phyloP scores from a whole-genome alignment of 441 rosid species.

The Euphorbia schlechtendalii region DNA sequence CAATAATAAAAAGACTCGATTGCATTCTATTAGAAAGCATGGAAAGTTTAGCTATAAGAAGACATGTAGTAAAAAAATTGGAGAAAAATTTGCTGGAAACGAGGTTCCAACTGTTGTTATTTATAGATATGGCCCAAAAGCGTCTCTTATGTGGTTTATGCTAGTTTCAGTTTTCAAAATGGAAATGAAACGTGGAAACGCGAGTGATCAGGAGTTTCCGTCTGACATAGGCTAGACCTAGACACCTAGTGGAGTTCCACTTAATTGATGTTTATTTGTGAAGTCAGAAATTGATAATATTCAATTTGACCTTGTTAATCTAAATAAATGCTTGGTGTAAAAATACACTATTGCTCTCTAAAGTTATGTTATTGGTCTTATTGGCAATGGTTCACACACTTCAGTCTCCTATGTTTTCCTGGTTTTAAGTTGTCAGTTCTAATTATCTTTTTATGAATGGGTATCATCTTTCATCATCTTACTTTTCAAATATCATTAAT shows the following conservation, averaged over 20 bases:
- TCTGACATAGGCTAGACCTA: too few species aligned
- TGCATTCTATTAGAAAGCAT: too few species aligned
- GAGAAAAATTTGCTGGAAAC: too few species aligned
- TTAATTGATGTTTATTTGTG: constrained; percentile 1
- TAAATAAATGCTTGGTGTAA: constrained; percentile 1
- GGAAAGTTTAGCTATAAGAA: too few species aligned
- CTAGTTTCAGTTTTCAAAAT: too few species aligned
- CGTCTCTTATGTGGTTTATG: too few species aligned
- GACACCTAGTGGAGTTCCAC: not conserved
- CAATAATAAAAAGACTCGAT: too few species aligned
- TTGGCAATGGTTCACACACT: not conserved
- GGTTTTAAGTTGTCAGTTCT: not conserved
- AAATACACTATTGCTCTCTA: not conserved
- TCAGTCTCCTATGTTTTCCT: constrained; percentile 2
- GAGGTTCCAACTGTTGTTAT: too few species aligned
- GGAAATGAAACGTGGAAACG: too few species aligned
- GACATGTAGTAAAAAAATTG: too few species aligned
- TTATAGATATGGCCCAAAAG: too few species aligned
- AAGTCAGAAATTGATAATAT: not conserved
- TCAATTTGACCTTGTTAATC: not conserved
- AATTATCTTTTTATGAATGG: not conserved
- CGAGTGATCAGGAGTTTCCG: too few species aligned
- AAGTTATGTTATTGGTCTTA: not conserved
- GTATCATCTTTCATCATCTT: constrained; percentile 1
- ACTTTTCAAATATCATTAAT: not conserved